phyloP scores from a whole-genome alignment of 176 grass and related monocot genomes.

The Puya raimondii region DNA sequence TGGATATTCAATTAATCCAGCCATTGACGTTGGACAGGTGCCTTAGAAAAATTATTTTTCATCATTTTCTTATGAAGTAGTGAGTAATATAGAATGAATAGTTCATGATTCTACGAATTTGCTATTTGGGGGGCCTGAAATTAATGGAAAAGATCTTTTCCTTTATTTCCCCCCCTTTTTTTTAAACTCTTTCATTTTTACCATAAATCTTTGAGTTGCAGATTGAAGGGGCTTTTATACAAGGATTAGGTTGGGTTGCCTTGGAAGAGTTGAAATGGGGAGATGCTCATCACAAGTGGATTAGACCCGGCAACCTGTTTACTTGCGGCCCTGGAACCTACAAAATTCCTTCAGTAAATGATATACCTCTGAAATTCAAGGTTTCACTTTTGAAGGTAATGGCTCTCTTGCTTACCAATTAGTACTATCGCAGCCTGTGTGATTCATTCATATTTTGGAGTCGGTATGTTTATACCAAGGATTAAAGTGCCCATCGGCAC shows the following conservation, averaged over 20 bases:
- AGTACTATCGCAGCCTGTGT: neutral
- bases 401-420: neutral
- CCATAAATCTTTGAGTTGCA: constrained; percentile 20
- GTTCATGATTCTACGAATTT: no score
- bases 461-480: no score
- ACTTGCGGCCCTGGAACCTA: constrained; percentile 85
- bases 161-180: neutral
- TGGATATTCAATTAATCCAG: constrained; percentile 89
- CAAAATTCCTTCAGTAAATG: constrained; percentile 91
- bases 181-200: neutral
- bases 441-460: no score
- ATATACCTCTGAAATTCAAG: constrained; percentile 90
- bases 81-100: no score
- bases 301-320: constrained; percentile 71
- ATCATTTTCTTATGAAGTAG: neutral
- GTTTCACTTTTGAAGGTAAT: constrained; percentile 82
- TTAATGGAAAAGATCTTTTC: neutral
- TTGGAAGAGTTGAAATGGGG: constrained; percentile 98
- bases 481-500: no score
- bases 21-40: constrained; percentile 94
- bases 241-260: constrained; percentile 91
- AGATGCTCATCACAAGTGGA: constrained; percentile 83
- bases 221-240: constrained; percentile 97
- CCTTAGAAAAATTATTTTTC: neutral
- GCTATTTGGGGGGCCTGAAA: neutral